Evolutionary conservation across 495 filamentous ascomycete species (phyloP).

Genomic region (Annulohypoxylon bovei): DNA sequence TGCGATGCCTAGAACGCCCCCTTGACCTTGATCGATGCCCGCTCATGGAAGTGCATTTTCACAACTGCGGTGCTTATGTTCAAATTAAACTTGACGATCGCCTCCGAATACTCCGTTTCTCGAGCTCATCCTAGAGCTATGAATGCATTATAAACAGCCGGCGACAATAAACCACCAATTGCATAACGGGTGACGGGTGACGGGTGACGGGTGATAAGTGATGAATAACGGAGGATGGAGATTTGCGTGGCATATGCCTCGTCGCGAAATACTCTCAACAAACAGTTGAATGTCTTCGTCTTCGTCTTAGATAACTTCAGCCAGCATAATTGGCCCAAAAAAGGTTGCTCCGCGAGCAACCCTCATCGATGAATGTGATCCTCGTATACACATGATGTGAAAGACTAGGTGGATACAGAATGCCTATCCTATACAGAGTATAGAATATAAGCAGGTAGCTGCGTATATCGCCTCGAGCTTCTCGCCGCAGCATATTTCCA

Average conservation of each 20-base stretch:
- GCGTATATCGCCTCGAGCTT: neutral
- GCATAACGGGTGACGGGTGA: neutral
- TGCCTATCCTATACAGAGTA: neutral
- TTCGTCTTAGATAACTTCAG: neutral
- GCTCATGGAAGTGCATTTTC: slow-evolving; percentile 1
- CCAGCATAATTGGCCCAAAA: neutral
- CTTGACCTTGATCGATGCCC: slow-evolving; percentile 9
- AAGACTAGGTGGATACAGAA: neutral
- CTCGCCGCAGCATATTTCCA: neutral
- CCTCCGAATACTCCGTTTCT: neutral
- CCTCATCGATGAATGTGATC: neutral
- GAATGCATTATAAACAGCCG: neutral
- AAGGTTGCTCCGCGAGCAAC: neutral
- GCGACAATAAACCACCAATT: neutral
- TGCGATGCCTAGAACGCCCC: slow-evolving; percentile 17
- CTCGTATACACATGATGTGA: neutral
- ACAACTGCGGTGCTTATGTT: slow-evolving; percentile 9
- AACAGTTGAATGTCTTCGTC: no score
- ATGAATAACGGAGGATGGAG: neutral
- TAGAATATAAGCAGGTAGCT: neutral
- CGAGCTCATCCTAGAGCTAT: neutral
- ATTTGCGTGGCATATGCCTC: neutral
- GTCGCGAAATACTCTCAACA: no score
- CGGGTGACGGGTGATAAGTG: no score
- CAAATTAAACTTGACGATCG: neutral